These are phyloP conservation scores for Davidsoniella virescens DNA, from an alignment of 2,329 filamentous ascomycete species.

Conservation along the genomic window DNA sequence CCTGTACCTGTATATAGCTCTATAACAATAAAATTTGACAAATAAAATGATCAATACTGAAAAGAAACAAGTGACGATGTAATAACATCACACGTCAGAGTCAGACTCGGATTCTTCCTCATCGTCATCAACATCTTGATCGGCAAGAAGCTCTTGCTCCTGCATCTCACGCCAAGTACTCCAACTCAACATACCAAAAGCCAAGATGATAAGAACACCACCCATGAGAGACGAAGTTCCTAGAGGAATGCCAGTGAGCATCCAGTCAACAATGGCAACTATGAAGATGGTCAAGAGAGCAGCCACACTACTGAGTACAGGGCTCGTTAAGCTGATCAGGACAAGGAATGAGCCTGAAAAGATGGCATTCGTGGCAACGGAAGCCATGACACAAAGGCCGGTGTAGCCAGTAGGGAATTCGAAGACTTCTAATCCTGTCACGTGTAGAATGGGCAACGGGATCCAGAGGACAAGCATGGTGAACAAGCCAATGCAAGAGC, in stretches of 20 bases:
- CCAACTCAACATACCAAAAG: constrained; percentile 76
- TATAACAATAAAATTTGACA: neutral
- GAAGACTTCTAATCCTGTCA: constrained; percentile 64
- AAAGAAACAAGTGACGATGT: neutral
- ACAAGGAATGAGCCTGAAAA: constrained; percentile 91
- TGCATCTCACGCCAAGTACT: constrained; percentile 89
- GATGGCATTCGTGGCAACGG: constrained; percentile 70
- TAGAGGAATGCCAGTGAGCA: constrained; percentile 62
- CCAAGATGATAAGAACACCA: constrained; percentile 73
- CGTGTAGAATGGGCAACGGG: constrained; percentile 70
- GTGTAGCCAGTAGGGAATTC: constrained; percentile 63
- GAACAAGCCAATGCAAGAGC: constrained; percentile 70
- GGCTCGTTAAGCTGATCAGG: constrained; percentile 80
- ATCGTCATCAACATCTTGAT: constrained; percentile 28
- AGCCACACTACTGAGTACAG: constrained; percentile 82
- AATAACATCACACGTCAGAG: constrained; percentile 5
- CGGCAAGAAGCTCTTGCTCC: constrained; percentile 56
- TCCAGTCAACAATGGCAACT: constrained; percentile 81
- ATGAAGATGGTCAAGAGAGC: constrained; percentile 93
- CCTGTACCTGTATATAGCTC: too few relatives aligned
- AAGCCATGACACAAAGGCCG: constrained; percentile 64
- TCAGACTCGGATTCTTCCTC: constrained; percentile 8
- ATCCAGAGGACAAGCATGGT: constrained; percentile 84
- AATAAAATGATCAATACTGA: neutral
- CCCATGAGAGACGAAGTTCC: constrained; percentile 61